These are phyloP conservation scores for Mycena filopes DNA, from an alignment of 768 basidiomycete genomes.

Conservation along the genomic window DNA sequence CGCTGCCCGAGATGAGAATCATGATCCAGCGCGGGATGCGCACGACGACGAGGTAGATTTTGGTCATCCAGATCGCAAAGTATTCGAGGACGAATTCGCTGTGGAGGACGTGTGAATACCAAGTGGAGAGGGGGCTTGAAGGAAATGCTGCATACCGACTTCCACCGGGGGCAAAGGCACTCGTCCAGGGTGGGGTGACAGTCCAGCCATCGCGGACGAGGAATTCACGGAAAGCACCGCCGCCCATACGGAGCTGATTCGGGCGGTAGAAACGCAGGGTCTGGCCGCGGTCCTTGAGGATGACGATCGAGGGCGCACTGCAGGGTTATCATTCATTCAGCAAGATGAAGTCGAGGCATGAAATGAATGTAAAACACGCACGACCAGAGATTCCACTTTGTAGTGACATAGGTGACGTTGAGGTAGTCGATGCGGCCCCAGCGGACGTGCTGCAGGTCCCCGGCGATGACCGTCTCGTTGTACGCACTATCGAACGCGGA, in stretches of 20 bases:
- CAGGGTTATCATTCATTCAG: slow-evolving; percentile 10
- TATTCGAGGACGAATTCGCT: slow-evolving; percentile 68
- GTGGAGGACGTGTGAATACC: background rate
- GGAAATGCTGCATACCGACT: slow-evolving; percentile 57
- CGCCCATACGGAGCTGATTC: slow-evolving; percentile 66
- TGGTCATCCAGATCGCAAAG: slow-evolving; percentile 64
- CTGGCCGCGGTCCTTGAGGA: slow-evolving; percentile 76
- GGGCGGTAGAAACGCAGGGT: slow-evolving; percentile 85
- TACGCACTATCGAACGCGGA: slow-evolving; percentile 79
- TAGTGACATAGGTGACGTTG: slow-evolving; percentile 84
- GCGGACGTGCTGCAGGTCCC: slow-evolving; percentile 75
- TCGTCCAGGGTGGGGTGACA: slow-evolving; percentile 73
- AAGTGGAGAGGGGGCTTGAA: slow-evolving; percentile 7
- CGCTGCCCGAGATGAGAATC: slow-evolving; percentile 69
- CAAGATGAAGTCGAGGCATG: slow-evolving; percentile 8
- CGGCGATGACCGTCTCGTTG: slow-evolving; percentile 67
- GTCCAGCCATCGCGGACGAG: slow-evolving; percentile 73
- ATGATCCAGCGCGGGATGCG: slow-evolving; percentile 79
- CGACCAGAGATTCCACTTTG: slow-evolving; percentile 90
- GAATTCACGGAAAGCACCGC: slow-evolving; percentile 72
- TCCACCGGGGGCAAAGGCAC: slow-evolving; percentile 81
- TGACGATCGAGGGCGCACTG: slow-evolving; percentile 82
- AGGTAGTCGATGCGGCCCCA: slow-evolving; percentile 92
- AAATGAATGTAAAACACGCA: slow-evolving; percentile 50
- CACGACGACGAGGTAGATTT: slow-evolving; percentile 61